Evolutionary conservation across 2,329 filamentous ascomycete species (phyloP).

Genomic region (Verticillium isaacii): DNA sequence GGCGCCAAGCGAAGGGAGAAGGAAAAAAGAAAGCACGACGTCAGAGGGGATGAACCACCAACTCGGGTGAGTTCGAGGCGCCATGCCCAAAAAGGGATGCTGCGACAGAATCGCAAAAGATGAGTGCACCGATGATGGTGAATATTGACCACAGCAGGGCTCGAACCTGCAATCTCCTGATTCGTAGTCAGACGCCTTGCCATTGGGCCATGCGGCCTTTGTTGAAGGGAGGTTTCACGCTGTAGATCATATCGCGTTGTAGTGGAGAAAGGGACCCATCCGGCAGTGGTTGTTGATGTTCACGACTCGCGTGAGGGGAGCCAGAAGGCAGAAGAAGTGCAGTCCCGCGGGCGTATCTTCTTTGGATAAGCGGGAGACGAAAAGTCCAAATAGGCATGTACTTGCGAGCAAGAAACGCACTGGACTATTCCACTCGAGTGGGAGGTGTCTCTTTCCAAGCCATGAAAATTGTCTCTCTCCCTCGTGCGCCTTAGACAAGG

Average conservation of each 20-base stretch:
- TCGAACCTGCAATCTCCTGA: slow-evolving; percentile 20
- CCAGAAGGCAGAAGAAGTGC: neutral
- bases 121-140: neutral
- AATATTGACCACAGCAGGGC: slow-evolving; percentile 15
- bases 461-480: neutral
- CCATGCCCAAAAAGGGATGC: no score
- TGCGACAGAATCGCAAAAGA: neutral
- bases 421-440: neutral
- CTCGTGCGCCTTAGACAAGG: neutral
- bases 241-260: neutral
- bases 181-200: slow-evolving; percentile 40
- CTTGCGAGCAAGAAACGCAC: neutral
- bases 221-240: neutral
- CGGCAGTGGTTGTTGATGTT: neutral
- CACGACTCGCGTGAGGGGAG: neutral
- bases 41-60: neutral
- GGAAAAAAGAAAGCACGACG: neutral
- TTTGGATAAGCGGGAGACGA: neutral
- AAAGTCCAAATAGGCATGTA: no score
- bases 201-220: slow-evolving; percentile 26
- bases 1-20: neutral
- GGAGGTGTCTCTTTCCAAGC: neutral
- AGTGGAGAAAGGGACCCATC: neutral
- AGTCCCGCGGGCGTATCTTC: neutral
- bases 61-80: no score